Evolutionary conservation across 805 yeast genomes (phyloP), one percentile per base, ranked within the genome.

Genomic region (Pichia rugopelliculosa): DNA sequence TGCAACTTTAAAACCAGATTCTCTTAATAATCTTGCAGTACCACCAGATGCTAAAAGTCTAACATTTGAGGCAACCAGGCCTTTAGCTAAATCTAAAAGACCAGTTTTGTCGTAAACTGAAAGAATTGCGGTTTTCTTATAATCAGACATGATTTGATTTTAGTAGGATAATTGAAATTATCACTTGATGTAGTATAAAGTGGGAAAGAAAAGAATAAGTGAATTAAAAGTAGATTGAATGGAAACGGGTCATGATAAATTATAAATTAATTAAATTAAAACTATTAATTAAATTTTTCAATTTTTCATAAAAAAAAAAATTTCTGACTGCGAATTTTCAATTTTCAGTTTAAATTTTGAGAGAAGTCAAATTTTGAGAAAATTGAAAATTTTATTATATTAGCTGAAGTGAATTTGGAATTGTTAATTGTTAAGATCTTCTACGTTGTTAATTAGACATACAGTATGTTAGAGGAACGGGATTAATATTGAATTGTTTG

Each of bases 61-160:
- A 56, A 93, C 96, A 54, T 88, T 79, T 69, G 88, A 85, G 59
- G 84, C 84, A 53, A 79, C 84, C 50, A 93, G 79, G 42, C 99
- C 99, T 72, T 93, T 93, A 58, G 98, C 98, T 56, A 93, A 77
- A 68, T 93, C 99, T 59, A 93, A 73, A 55, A 93, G 74, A 39
- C 99, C 99, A 49, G 99, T 93, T 70, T 93, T 93, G 73, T 93
- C 96, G 71, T 93, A 90, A 53, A 93, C 99, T 22, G 98, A 91
- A 57, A 93, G 75, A 62, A 93, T 93, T 42, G 99, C 99, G 53
- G 96, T 93, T 70, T 85, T 84, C 46, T 70, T 71, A 69, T 77
- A 72, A 38, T 51, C 53, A 13, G 55, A 48, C 55, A 53, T 53
- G 30, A 24, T 39, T 40, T 11, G n/a, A n/a, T n/a, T 12, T 41